Conservation (phyloP, 805 yeast genomes). For the Saturnispora quitensis region DNA sequence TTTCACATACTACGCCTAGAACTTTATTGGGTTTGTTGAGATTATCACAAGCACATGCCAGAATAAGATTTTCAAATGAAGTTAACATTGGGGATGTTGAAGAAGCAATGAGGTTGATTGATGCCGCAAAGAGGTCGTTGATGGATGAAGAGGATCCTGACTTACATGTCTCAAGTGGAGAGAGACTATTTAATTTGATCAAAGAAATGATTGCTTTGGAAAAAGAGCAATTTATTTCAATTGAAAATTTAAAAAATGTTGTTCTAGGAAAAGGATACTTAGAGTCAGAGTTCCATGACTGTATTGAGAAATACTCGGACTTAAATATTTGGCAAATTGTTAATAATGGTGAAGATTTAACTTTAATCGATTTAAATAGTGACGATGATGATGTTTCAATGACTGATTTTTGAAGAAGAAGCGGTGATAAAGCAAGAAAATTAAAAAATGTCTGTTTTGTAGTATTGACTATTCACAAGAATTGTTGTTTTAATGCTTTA, state of each 20-base stretch:
- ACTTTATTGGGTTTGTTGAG: slow-evolving; percentile 85
- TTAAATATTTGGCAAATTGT: slow-evolving; percentile 69
- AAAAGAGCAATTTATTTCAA: slow-evolving; percentile 26
- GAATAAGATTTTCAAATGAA: slow-evolving; percentile 67
- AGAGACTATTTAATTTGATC: slow-evolving; percentile 66
- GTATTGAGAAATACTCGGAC: slow-evolving; percentile 64
- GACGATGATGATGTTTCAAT: slow-evolving; percentile 22
- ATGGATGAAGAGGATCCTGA: slow-evolving; percentile 41
- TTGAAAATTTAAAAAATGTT: slow-evolving; percentile 48
- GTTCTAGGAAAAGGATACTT: slow-evolving; percentile 79
- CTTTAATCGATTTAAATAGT: slow-evolving; percentile 36
- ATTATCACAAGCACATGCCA: slow-evolving; percentile 89
- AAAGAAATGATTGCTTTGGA: slow-evolving; percentile 32
- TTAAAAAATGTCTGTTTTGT: background rate
- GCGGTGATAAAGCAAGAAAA: background rate
- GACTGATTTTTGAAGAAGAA: background rate
- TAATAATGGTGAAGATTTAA: slow-evolving; percentile 59
- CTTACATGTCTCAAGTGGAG: slow-evolving; percentile 55
- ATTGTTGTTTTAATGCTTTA: background rate
- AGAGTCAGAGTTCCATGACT: slow-evolving; percentile 62
- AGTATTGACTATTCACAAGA: background rate
- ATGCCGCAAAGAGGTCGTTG: slow-evolving; percentile 81
- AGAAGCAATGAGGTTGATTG: slow-evolving; percentile 82
- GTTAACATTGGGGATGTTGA: slow-evolving; percentile 82
- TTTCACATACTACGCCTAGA: slow-evolving; percentile 92